Base-by-base conservation (phyloP, 1,284 basidiomycete genomes). In the Tylopilus sp. region DNA sequence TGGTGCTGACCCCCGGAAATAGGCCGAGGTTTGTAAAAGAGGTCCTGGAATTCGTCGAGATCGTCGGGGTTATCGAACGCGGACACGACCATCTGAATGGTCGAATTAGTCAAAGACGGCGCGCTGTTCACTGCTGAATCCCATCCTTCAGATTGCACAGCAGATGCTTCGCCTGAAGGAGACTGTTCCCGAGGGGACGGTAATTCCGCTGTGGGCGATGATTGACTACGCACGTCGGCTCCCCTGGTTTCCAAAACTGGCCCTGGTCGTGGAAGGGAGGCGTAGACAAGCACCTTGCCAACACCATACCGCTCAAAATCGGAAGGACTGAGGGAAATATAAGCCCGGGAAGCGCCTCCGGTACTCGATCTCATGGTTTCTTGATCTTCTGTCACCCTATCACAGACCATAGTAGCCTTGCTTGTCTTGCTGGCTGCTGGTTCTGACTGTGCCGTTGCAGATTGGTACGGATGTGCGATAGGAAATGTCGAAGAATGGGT, bases 21-120 rank as follows among this genome's bases (percentile, higher is more conserved):
- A 28, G 42, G n/a, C 1, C 43, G 35, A 52, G 81, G 78, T 38
- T 72, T 71, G 59, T 84, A 87, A 66, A 89, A 89, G 11, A 89
- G 69, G 58, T 87, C 82, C 30, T 77, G 77, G 70, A 84, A 89
- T 21, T 77, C 74, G 23, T 85, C 82, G 6, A 88, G 71, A 54
- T 86, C 84, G 48, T 84, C 82, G 0, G 74, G 71, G 48, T 72
- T 75, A 15, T 78, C 77, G 36, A 86, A 63, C 48, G 70, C 43
- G 56, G 69, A 44, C 68, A 71, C 36, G 63, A 72, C 44, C 72
- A 74, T 42, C 60, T 65, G 52, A 58, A 73, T 33, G 5, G 63
- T 64, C 60, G 77, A 64, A 66, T 73, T 38, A 0, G 70, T 79
- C 51, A 59, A 61, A 54, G 43, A 74, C 44, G 58, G 74, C 49